phyloP scores from a whole-genome alignment of 1,284 basidiomycete genomes.

The Cutaneotrichosporon sp. region DNA sequence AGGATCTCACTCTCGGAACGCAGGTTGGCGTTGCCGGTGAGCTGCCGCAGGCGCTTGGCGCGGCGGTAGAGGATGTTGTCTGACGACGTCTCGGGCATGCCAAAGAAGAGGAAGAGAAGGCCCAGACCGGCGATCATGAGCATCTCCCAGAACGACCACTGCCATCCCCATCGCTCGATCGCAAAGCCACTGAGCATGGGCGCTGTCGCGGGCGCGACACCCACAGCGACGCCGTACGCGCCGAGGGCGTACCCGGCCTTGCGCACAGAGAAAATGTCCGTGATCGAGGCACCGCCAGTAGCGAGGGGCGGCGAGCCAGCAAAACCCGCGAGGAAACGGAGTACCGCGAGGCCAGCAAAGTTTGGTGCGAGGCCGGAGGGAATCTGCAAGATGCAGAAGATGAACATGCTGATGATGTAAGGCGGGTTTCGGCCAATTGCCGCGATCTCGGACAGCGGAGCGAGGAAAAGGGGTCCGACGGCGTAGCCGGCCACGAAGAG shows the following conservation, averaged over 20 bases:
- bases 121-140: constrained; percentile 39
- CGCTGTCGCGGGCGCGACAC: constrained; percentile 25
- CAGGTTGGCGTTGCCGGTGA: constrained; percentile 49
- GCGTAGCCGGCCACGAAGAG: constrained; percentile 60
- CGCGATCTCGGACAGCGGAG: constrained; percentile 36
- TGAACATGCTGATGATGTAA: constrained; percentile 40
- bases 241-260: constrained; percentile 63
- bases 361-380: constrained; percentile 39
- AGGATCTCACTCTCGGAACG: constrained; percentile 34
- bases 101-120: constrained; percentile 54
- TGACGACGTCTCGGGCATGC: constrained; percentile 62
- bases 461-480: constrained; percentile 51
- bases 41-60: constrained; percentile 52
- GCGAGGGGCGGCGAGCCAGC: constrained; percentile 28
- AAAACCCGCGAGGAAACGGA: constrained; percentile 34
- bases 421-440: constrained; percentile 33
- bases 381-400: constrained; percentile 43
- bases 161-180: constrained; percentile 41
- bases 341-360: constrained; percentile 36
- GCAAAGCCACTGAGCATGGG: constrained; percentile 55
- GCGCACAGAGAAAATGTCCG: constrained; percentile 60
- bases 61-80: constrained; percentile 60
- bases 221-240: constrained; percentile 54
- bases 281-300: constrained; percentile 58
- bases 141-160: constrained; percentile 43